phyloP scores from a whole-genome alignment of 2,329 filamentous ascomycete genomes.

The Cadophora sp. region DNA sequence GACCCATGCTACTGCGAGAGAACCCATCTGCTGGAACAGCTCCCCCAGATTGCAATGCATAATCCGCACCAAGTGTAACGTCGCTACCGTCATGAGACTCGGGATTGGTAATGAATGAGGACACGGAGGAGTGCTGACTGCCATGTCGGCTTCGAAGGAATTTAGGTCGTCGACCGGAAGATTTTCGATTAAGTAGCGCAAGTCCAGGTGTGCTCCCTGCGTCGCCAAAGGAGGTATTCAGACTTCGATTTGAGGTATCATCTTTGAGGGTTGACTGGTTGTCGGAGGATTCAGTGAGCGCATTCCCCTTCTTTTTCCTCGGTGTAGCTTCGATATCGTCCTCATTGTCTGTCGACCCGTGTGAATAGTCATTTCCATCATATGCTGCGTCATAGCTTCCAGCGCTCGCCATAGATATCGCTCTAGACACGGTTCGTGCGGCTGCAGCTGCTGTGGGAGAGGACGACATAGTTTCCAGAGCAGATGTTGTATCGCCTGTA shows the following conservation, averaged over 20 bases:
- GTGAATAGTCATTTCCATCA: constrained; percentile 22
- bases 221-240: constrained; percentile 46
- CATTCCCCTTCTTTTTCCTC: constrained; percentile 30
- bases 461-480: constrained; percentile 60
- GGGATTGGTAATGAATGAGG: constrained; percentile 61
- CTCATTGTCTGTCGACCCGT: constrained; percentile 32
- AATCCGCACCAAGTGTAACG: constrained; percentile 77
- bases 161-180: constrained; percentile 57
- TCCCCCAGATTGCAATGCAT: constrained; percentile 82
- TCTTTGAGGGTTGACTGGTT: constrained; percentile 42
- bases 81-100: constrained; percentile 70
- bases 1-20: constrained; percentile 58
- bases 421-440: constrained; percentile 59
- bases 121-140: constrained; percentile 66
- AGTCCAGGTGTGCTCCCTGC: constrained; percentile 55
- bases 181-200: constrained; percentile 47
- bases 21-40: constrained; percentile 65
- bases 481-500: constrained; percentile 53
- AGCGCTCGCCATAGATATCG: constrained; percentile 53
- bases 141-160: constrained; percentile 60
- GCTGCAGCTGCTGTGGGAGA: constrained; percentile 63
- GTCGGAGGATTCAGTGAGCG: constrained; percentile 31
- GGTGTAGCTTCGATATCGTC: constrained; percentile 38
- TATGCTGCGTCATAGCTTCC: constrained; percentile 27
- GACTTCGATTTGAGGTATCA: constrained; percentile 45